phyloP scores from a whole-genome alignment of 2,329 filamentous ascomycete species.

The Fusarium multiceps region DNA sequence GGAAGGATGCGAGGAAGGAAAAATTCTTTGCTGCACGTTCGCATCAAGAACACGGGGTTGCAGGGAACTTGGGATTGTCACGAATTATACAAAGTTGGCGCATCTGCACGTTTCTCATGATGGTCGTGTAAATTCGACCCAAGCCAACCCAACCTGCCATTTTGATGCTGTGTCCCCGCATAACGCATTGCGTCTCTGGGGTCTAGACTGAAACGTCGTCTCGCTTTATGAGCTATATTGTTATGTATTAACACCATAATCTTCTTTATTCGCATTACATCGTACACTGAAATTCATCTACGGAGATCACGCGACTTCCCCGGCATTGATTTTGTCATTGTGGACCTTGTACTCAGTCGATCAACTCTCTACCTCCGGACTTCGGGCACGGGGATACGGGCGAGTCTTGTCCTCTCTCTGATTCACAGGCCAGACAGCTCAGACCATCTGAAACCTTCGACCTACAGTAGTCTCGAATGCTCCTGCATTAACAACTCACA shows the following conservation, averaged over 20 bases:
- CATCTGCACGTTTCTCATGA: constrained; percentile 18
- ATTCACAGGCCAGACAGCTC: constrained; percentile 16
- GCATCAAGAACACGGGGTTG: constrained; percentile 24
- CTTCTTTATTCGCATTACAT: constrained; percentile 8
- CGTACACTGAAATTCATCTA: constrained; percentile 12
- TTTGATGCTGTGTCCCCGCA: constrained; percentile 27
- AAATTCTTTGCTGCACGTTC: constrained; percentile 28
- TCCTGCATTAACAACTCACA: constrained; percentile 36
- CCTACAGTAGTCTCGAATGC: constrained; percentile 22
- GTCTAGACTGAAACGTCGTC: constrained; percentile 7
- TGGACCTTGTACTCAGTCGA: constrained; percentile 19
- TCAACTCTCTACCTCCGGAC: neutral
- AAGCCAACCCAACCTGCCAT: constrained; percentile 1
- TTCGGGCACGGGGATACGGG: constrained; percentile 18
- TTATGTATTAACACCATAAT: neutral
- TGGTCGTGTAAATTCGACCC: neutral
- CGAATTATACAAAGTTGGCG: constrained; percentile 38
- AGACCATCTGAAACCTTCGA: constrained; percentile 26
- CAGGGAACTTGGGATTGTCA: constrained; percentile 22
- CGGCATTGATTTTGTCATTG: constrained; percentile 12
- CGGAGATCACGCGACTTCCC: constrained; percentile 31
- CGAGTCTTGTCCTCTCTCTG: constrained; percentile 5
- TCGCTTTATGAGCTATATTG: constrained; percentile 2
- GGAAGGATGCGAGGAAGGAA: constrained; percentile 21
- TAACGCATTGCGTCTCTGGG: constrained; percentile 28